These are phyloP conservation scores for Sugiyamaella marilandica DNA, from an alignment of 805 yeast species.

Conservation along the genomic window DNA sequence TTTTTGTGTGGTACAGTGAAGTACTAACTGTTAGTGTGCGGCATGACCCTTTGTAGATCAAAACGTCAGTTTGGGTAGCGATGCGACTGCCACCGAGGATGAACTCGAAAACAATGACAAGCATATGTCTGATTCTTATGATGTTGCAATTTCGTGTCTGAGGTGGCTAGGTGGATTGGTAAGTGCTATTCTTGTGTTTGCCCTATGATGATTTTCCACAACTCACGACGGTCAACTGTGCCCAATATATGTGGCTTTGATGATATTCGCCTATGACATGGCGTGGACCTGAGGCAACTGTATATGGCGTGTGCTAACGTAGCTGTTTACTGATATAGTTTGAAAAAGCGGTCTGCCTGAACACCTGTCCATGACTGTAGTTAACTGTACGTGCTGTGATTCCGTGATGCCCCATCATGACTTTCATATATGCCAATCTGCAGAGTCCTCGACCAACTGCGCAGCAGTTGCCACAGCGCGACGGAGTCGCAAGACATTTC, in stretches of 20 bases:
- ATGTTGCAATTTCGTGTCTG: conserved; percentile 64
- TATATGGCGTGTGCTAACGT: neutral
- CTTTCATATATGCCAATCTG: too few relatives aligned
- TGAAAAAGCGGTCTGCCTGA: neutral
- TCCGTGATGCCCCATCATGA: too few relatives aligned
- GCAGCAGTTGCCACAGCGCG: too few relatives aligned
- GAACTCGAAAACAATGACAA: conserved; percentile 69
- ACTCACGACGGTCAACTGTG: conserved; percentile 73
- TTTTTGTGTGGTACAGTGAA: neutral
- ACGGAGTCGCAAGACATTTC: too few relatives aligned
- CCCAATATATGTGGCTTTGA: conserved; percentile 55
- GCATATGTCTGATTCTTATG: conserved; percentile 93
- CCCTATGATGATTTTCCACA: conserved; percentile 52
- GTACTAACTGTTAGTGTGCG: too few relatives aligned
- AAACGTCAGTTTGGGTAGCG: too few relatives aligned
- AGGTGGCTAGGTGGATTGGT: conserved; percentile 20
- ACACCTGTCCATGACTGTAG: neutral
- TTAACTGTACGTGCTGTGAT: too few relatives aligned
- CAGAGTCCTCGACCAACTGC: too few relatives aligned
- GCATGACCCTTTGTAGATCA: neutral
- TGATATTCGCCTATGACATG: conserved; percentile 81
- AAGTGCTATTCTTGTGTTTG: conserved; percentile 14
- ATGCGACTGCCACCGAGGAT: neutral
- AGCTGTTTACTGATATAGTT: neutral
- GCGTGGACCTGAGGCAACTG: conserved; percentile 53